Conservation (phyloP, 768 basidiomycete species). For the Butyriboletus loyo region DNA sequence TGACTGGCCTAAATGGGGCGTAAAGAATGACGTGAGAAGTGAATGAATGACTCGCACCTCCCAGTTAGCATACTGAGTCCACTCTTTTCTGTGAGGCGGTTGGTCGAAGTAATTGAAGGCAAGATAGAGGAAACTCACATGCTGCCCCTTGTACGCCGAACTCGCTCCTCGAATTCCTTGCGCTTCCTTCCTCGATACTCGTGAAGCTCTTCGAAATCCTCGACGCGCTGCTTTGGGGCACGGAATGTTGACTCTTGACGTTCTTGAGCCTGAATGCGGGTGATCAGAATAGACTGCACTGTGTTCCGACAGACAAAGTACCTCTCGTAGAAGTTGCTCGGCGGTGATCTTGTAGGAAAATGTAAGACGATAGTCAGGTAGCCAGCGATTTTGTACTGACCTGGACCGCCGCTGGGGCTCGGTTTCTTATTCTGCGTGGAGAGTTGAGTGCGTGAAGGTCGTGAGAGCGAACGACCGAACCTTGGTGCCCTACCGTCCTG, state of each 20-base stretch:
- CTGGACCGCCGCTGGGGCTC: slow-evolving; percentile 92
- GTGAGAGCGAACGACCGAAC: slow-evolving; percentile 34
- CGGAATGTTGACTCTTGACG: slow-evolving; percentile 89
- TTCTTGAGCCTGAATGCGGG: slow-evolving; percentile 77
- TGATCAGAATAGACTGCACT: neutral
- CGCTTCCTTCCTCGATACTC: slow-evolving; percentile 92
- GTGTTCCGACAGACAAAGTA: slow-evolving; percentile 27
- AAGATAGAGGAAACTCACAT: slow-evolving; percentile 48
- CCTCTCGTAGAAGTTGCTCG: slow-evolving; percentile 95
- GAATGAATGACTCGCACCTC: slow-evolving; percentile 46
- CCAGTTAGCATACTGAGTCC: slow-evolving; percentile 85
- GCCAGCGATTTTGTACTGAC: slow-evolving; percentile 39
- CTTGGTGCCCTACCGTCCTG: slow-evolving; percentile 80
- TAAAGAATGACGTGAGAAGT: neutral
- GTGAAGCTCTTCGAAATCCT: slow-evolving; percentile 89
- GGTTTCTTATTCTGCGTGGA: slow-evolving; percentile 81
- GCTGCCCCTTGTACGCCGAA: slow-evolving; percentile 73
- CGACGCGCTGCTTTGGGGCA: slow-evolving; percentile 92
- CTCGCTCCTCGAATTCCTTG: slow-evolving; percentile 92
- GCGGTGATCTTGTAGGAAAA: slow-evolving; percentile 77
- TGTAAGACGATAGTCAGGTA: slow-evolving; percentile 8
- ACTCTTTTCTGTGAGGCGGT: slow-evolving; percentile 62
- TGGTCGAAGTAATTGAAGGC: neutral
- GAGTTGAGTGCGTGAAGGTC: neutral
- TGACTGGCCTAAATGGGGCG: slow-evolving; percentile 68